Evolutionary conservation across 352 stramenopile species (phyloP), one percentile per base, ranked within the genome.

Genomic region (Phytopythium helicoides): DNA sequence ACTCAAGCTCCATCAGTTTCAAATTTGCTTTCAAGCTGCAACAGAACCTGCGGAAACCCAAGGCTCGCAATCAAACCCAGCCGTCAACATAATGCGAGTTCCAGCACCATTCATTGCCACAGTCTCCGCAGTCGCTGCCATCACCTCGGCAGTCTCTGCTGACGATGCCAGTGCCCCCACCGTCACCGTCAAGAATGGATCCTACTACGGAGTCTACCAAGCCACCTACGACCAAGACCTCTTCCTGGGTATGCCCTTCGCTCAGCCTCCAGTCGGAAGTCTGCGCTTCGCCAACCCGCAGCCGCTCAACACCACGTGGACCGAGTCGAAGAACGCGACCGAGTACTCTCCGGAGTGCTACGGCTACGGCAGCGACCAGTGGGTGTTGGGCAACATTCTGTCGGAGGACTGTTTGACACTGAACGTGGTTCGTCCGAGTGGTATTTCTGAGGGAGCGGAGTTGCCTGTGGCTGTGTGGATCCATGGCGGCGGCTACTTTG

Each of bases 321-420:
- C 37, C 4, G 50, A 67, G 3, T 8, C 37, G 2, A 62, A 61
- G 36, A 54, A 56, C 14, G 74, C 74, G 11, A 60, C 62, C 4
- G 40, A 73, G 40, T 86, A 82, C 58, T 69, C 67, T 0, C 54
- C 63, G 6, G 52, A 69, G 37, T 87, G 76, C 42, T 64, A 66
- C 37, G 58, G 55, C 49, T 71, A 67, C 31, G 56, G 60, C 23
- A 56, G 60, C 3, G 50, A 62, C 19, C 55, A 64, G 35, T 57
- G 56, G 53, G 58, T 58, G 7, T 31, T 54, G 31, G 52, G 53
- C 38, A 65, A 58, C 33, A 36, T 58, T 4, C 42, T 71, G 40
- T 66, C 62, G 25, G 86, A 96, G 62, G 87, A 95, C 68, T 96
- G 88, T 66, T 60, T 97, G 31, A 92, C 84, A 58, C 59, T 96